Evolutionary conservation across 2,329 filamentous ascomycete genomes (phyloP).

Genomic region (Exserohilum turcica): DNA sequence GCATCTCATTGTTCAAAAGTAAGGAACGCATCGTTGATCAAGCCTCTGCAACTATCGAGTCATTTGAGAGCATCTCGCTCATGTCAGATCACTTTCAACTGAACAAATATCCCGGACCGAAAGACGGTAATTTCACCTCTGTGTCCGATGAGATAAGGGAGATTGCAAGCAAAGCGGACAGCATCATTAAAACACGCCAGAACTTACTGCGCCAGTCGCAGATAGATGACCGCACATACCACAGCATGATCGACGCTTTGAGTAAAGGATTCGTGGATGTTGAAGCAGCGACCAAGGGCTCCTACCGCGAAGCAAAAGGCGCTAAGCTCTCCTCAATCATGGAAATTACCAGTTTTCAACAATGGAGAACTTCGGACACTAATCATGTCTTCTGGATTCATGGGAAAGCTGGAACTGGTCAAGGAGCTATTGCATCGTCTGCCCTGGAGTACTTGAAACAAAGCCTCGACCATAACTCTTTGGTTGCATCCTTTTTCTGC

Average conservation of each 20-base stretch:
- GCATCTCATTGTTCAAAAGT: conserved; percentile 15
- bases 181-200: conserved; percentile 28
- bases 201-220: conserved; percentile 25
- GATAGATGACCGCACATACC: conserved; percentile 23
- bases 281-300: conserved; percentile 19
- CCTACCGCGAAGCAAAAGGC: conserved; percentile 16
- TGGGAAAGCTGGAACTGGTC: conserved; percentile 28
- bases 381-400: conserved; percentile 29
- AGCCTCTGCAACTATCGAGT: conserved; percentile 31
- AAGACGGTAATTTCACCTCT: conserved; percentile 34
- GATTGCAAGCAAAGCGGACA: conserved; percentile 23
- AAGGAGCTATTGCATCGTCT: conserved; percentile 27
- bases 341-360: conserved; percentile 18
- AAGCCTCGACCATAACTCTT: conserved; percentile 3
- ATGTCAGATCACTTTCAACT: conserved; percentile 37
- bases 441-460: conserved; percentile 21
- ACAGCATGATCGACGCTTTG: conserved; percentile 23
- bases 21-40: conserved; percentile 38
- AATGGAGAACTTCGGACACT: conserved; percentile 15
- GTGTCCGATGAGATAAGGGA: conserved; percentile 33
- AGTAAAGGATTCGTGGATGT: conserved; percentile 27
- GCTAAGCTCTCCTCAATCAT: conserved; percentile 20
- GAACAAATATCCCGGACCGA: conserved; percentile 37
- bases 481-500: conserved; percentile 30
- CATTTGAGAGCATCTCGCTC: conserved; percentile 27